Conservation (phyloP, 176 grass and related monocot species). For the Leersia perrieri region DNA sequence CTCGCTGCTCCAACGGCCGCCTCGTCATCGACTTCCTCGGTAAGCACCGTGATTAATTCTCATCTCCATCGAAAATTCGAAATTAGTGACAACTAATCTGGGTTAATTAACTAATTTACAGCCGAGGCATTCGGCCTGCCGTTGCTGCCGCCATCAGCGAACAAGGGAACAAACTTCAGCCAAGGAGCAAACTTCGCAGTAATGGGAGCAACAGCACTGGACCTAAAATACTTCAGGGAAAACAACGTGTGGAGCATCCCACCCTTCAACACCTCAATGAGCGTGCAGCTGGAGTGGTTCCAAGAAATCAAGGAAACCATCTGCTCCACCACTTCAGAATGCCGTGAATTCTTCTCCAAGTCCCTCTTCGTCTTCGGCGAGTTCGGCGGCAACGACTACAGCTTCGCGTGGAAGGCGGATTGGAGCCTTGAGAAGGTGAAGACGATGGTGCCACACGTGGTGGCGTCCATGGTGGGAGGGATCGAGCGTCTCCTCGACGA, state of each 20-base stretch:
- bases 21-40: conserved; percentile 84
- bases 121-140: conserved; percentile 68
- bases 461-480: conserved; percentile 42
- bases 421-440: conserved; percentile 57
- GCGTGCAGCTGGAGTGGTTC: conserved; percentile 74
- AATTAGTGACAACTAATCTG: too few species aligned
- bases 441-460: conserved; percentile 49
- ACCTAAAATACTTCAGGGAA: conserved; percentile 61
- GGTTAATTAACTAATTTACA: too few species aligned
- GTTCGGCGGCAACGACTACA: conserved; percentile 94
- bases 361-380: conserved; percentile 83
- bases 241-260: conserved; percentile 64
- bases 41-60: not conserved
- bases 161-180: conserved; percentile 64
- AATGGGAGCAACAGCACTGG: conserved; percentile 69
- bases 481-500: conserved; percentile 51
- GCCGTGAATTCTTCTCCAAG: conserved; percentile 49
- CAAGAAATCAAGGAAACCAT: conserved; percentile 52
- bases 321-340: conserved; percentile 52
- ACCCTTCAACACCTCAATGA: conserved; percentile 65
- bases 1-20: conserved; percentile 75
- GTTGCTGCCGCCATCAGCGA: conserved; percentile 55
- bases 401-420: conserved; percentile 58
- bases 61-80: not conserved
- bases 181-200: conserved; percentile 88